phyloP scores from a whole-genome alignment of 345 rosid species.

The Eucalyptus regnans region DNA sequence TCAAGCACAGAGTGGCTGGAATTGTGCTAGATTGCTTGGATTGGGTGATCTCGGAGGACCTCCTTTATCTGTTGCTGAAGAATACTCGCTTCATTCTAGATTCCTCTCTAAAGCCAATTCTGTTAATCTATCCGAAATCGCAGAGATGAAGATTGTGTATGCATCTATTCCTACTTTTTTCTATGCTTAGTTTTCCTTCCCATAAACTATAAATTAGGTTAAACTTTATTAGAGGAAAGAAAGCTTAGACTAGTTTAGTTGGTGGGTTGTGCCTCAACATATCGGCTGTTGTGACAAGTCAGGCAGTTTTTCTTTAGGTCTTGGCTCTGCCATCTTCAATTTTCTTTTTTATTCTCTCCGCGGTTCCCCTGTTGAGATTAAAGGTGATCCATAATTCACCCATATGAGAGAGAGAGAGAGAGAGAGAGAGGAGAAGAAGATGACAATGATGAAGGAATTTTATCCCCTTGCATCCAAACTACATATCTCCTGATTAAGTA shows the following conservation, averaged over 20 bases:
- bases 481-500: background rate
- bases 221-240: background rate
- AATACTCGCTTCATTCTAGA: conserved; percentile 94
- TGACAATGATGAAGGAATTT: too few species aligned
- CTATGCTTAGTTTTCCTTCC: background rate
- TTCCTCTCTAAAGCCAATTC: conserved; percentile 92
- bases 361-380: background rate
- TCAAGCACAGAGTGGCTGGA: conserved; percentile 74
- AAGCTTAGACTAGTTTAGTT: background rate
- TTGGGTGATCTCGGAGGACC: conserved; percentile 95
- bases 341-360: background rate
- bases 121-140: conserved; percentile 88
- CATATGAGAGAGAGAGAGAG: background rate
- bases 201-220: background rate
- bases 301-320: background rate
- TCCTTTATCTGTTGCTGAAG: conserved; percentile 86
- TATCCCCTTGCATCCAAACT: background rate
- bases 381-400: background rate
- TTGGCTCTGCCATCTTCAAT: background rate
- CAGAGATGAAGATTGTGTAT: conserved; percentile 98
- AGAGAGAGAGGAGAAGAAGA: too few species aligned
- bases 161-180: conserved; percentile 3
- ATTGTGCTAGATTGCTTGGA: conserved; percentile 89
- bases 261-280: background rate
- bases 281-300: background rate